phyloP scores from a whole-genome alignment of 768 basidiomycete genomes.

The Trametes gibbosa region DNA sequence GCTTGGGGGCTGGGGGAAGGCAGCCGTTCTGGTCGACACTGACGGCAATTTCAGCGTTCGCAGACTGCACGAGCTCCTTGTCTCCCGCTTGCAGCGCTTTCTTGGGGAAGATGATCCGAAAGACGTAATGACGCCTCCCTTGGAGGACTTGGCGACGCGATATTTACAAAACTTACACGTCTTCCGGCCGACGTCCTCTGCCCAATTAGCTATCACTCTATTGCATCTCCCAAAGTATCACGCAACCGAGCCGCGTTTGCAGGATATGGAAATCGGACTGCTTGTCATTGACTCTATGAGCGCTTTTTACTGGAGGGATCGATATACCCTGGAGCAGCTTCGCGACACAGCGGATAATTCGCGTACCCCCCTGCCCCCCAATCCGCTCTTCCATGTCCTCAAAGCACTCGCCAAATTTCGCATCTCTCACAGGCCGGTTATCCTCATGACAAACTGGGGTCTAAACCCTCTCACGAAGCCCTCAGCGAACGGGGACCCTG shows the following conservation, averaged over 20 bases:
- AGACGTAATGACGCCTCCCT: background rate
- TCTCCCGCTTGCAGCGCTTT: constrained; percentile 41
- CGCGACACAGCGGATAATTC: constrained; percentile 25
- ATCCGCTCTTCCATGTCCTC: constrained; percentile 46
- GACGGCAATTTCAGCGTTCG: constrained; percentile 61
- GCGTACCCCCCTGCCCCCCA: constrained; percentile 13
- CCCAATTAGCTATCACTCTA: constrained; percentile 69
- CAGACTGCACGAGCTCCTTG: constrained; percentile 53
- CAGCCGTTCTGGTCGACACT: constrained; percentile 67
- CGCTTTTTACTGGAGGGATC: constrained; percentile 77
- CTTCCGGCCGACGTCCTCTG: constrained; percentile 64
- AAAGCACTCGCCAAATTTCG: constrained; percentile 48
- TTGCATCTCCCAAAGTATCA: constrained; percentile 56
- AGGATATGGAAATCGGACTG: constrained; percentile 54
- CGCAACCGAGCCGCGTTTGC: constrained; percentile 38
- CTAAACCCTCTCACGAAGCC: constrained; percentile 32
- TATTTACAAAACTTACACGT: constrained; percentile 60
- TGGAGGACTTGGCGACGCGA: constrained; percentile 32
- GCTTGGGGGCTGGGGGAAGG: constrained; percentile 61
- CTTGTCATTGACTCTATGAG: constrained; percentile 76
- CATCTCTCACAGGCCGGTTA: constrained; percentile 46
- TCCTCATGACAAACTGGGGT: constrained; percentile 64
- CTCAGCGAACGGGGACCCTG: constrained; percentile 16
- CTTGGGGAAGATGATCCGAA: constrained; percentile 12
- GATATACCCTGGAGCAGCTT: constrained; percentile 57